A percentile compares a stretch with the other conserved stretches of the same genome.
Conservation (phyloP, 306 rosid species). For the Carpinus fangiana region DNA sequence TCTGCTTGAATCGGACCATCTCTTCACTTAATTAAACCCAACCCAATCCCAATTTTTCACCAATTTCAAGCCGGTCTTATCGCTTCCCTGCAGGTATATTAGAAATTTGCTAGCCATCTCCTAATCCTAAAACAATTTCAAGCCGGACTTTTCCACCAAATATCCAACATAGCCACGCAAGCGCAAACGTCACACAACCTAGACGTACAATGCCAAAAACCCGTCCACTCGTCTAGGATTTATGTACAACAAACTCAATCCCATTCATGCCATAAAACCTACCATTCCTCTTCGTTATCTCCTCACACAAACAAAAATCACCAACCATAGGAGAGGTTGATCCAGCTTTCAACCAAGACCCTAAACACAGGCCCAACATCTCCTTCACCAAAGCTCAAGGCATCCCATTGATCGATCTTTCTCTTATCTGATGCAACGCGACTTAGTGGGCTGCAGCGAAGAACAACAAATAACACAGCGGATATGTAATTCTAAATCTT, state of each 20-base stretch:
- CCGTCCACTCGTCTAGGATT: too few species aligned
- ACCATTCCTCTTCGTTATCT: background rate
- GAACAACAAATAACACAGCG: too few species aligned
- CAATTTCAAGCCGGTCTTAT: background rate
- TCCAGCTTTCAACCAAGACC: slow-evolving; percentile 49
- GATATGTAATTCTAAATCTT: too few species aligned
- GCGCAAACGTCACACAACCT: slow-evolving; percentile 1
- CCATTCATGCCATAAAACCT: background rate
- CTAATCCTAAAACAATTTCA: too few species aligned
- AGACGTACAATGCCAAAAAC: background rate
- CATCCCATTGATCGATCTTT: slow-evolving; percentile 54
- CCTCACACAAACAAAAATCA: background rate
- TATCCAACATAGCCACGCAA: background rate
- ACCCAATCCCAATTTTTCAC: slow-evolving; percentile 2
- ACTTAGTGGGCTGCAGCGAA: too few species aligned
- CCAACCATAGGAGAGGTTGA: slow-evolving; percentile 49
- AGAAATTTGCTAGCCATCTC: too few species aligned
- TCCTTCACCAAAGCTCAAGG: slow-evolving; percentile 40
- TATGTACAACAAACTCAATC: background rate
- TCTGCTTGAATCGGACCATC: slow-evolving; percentile 38
- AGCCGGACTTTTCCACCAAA: too few species aligned
- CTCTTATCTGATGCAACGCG: too few species aligned
- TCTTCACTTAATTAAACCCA: slow-evolving; percentile 30
- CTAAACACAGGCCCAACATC: slow-evolving; percentile 67
- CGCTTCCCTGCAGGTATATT: slow-evolving; percentile 33